A percentile compares a stretch with the other conserved stretches of the same genome.
phyloP scores from a whole-genome alignment of 345 rosid species.

The Barbarea vulgaris region DNA sequence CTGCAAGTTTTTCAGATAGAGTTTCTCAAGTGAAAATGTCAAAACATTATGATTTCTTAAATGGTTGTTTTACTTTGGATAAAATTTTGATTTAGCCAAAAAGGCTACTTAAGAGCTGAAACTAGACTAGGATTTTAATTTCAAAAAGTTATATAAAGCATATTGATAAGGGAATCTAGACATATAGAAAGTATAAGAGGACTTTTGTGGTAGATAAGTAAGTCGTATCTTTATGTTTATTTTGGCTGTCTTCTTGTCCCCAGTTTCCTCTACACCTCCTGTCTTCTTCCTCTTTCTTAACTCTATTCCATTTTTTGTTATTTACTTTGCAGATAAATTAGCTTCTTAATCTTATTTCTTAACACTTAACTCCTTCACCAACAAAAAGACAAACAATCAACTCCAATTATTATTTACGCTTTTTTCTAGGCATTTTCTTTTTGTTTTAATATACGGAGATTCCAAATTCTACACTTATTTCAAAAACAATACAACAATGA shows the following conservation, averaged over 20 bases:
- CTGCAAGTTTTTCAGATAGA: conserved; percentile 2
- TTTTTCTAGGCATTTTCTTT: conserved; percentile 1
- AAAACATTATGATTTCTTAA: background rate
- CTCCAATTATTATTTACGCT: conserved; percentile 15
- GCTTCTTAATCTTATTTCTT: conserved; percentile 21
- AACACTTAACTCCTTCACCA: conserved; percentile 20
- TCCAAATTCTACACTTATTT: background rate
- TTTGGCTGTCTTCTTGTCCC: conserved; percentile 45
- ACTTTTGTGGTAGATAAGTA: conserved; percentile 34
- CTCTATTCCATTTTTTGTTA: conserved; percentile 26
- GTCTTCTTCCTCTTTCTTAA: conserved; percentile 41
- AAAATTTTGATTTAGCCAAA: background rate
- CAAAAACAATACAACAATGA: background rate
- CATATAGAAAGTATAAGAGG: conserved; percentile 22
- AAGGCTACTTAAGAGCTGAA: background rate
- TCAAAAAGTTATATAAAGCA: conserved; percentile 1
- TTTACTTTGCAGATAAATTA: conserved; percentile 11
- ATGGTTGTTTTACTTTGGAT: background rate
- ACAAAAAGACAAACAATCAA: conserved; percentile 31
- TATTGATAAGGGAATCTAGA: conserved; percentile 34
- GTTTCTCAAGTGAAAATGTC: background rate
- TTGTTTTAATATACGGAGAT: background rate
- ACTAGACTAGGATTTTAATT: background rate
- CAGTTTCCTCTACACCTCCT: conserved; percentile 39
- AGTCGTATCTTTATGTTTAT: conserved; percentile 37